Conservation (phyloP, 2,329 filamentous ascomycete species). For the Exserohilum rostratum region DNA sequence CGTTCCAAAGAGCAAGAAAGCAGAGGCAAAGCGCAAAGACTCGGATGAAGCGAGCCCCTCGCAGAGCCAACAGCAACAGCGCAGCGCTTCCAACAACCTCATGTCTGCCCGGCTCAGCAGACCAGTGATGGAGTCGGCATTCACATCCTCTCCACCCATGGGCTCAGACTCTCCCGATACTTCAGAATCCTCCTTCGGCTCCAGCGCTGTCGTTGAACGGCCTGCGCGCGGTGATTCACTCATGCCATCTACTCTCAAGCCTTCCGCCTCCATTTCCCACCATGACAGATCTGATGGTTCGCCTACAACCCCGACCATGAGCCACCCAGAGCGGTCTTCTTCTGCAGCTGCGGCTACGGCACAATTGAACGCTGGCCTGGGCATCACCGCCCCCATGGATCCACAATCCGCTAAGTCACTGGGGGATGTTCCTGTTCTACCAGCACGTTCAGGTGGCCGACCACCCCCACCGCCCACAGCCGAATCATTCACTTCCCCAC, state of each 20-base stretch:
- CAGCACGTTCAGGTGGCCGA: slow-evolving; percentile 55
- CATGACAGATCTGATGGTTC: slow-evolving; percentile 63
- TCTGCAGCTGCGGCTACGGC: slow-evolving; percentile 40
- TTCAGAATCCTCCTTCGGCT: slow-evolving; percentile 47
- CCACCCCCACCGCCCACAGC: slow-evolving; percentile 47
- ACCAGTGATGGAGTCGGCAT: slow-evolving; percentile 41
- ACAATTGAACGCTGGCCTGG: slow-evolving; percentile 50
- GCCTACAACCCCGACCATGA: slow-evolving; percentile 50
- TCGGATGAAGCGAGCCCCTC: slow-evolving; percentile 51
- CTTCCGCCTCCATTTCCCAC: slow-evolving; percentile 55
- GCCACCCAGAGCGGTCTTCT: slow-evolving; percentile 48
- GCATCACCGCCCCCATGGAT: slow-evolving; percentile 52
- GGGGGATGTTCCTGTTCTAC: slow-evolving; percentile 52
- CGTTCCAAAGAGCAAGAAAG: slow-evolving; percentile 70
- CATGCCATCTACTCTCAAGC: slow-evolving; percentile 49
- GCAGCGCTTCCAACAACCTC: slow-evolving; percentile 48
- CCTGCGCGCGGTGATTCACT: slow-evolving; percentile 68
- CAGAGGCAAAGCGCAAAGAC: slow-evolving; percentile 52
- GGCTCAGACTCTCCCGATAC: slow-evolving; percentile 46
- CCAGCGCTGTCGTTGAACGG: slow-evolving; percentile 50
- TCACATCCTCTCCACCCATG: slow-evolving; percentile 47
- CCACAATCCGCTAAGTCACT: slow-evolving; percentile 50
- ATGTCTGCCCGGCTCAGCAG: slow-evolving; percentile 44
- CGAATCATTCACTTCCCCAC: slow-evolving; percentile 54
- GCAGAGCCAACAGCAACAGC: slow-evolving; percentile 26